Evolutionary conservation across 768 basidiomycete species (phyloP).

Genomic region (Boletus tomentosulus): DNA sequence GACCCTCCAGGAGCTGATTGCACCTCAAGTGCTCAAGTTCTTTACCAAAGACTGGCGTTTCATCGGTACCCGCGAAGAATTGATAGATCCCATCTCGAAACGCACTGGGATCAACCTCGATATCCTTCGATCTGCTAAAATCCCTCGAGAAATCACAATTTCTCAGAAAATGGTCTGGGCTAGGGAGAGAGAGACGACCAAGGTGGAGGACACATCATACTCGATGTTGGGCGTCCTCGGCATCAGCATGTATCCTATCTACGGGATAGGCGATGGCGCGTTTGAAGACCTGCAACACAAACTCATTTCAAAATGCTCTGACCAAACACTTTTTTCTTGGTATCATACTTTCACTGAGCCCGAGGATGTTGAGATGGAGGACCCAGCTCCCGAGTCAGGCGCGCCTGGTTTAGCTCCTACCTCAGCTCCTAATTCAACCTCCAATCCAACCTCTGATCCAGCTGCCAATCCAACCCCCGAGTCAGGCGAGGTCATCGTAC

Average conservation of each 20-base stretch:
- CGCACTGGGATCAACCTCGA: constrained; percentile 15
- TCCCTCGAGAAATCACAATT: constrained; percentile 11
- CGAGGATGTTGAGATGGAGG: constrained; percentile 12
- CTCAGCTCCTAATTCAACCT: neutral
- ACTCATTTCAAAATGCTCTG: constrained; percentile 17
- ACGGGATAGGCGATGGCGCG: constrained; percentile 24
- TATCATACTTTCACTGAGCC: constrained; percentile 3
- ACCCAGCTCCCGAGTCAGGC: neutral
- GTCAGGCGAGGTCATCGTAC: neutral
- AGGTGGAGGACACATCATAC: constrained; percentile 29
- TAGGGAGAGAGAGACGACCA: constrained; percentile 18
- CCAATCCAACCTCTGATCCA: neutral
- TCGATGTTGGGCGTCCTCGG: constrained; percentile 27
- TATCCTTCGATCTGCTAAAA: constrained; percentile 12
- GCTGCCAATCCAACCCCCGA: neutral
- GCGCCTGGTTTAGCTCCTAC: neutral
- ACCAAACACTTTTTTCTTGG: constrained; percentile 30
- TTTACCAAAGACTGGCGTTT: constrained; percentile 24
- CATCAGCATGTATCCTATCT: constrained; percentile 17
- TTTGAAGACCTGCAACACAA: constrained; percentile 25
- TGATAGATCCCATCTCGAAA: constrained; percentile 12
- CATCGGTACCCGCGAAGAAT: constrained; percentile 11
- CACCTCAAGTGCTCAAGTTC: constrained; percentile 25
- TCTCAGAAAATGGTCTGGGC: constrained; percentile 30
- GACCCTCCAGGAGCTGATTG: constrained; percentile 31